Evolutionary conservation across 345 rosid genomes (phyloP).

Genomic region (Adansonia digitata): DNA sequence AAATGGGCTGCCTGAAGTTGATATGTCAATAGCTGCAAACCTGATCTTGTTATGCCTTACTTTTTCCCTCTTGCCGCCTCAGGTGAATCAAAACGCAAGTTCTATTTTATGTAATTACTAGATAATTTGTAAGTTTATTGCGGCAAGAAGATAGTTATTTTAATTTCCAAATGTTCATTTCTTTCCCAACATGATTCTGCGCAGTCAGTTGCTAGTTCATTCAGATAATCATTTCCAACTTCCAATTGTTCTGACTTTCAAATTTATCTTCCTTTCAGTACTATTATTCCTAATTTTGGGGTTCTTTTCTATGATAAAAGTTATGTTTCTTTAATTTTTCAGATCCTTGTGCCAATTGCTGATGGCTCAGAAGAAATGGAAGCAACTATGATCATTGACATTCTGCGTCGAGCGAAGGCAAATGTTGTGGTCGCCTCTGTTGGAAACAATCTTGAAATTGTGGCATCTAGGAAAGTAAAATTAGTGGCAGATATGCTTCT

Average conservation of each 20-base stretch:
- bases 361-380: conserved; percentile 95
- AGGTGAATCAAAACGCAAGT: background rate
- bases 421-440: conserved; percentile 84
- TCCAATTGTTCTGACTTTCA: background rate
- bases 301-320: background rate
- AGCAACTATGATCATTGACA: conserved; percentile 70
- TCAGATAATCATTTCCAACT: background rate
- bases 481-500: too few species aligned
- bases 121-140: background rate
- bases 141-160: background rate
- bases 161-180: background rate
- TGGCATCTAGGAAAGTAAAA: too few species aligned
- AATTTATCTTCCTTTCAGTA: background rate
- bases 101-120: background rate
- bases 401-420: conserved; percentile 81
- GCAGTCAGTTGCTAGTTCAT: background rate
- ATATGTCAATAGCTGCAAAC: background rate
- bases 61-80: background rate
- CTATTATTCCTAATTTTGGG: background rate
- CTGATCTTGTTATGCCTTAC: background rate
- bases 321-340: conserved; percentile 6
- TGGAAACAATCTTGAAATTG: conserved; percentile 65
- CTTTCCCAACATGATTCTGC: background rate
- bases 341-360: conserved; percentile 93
- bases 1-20: background rate